phyloP scores from a whole-genome alignment of 176 grass and related monocot genomes.

The Hsuehochloa calcarea region DNA sequence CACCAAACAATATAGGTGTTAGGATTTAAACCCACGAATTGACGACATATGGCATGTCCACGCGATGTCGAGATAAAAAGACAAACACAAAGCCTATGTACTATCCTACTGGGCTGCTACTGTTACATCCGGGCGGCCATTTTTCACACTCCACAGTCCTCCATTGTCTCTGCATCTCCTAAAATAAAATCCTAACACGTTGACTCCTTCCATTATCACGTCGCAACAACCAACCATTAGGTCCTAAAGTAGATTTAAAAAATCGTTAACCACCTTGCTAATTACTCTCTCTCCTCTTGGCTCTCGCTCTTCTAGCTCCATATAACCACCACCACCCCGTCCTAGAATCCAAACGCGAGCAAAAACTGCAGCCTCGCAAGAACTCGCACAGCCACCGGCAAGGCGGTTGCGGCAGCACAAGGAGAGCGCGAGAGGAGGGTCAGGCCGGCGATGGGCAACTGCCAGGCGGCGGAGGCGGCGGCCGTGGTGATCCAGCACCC shows the following conservation, averaged over 20 bases:
- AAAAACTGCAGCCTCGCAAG: not conserved
- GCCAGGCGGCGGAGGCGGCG: slow-evolving; percentile 70
- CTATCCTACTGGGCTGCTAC: not conserved
- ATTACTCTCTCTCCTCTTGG: not conserved
- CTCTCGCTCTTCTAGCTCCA: not conserved
- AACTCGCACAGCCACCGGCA: not conserved
- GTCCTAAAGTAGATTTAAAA: not conserved
- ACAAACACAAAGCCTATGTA: not conserved
- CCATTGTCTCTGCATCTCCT: not conserved
- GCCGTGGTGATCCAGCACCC: slow-evolving; percentile 76
- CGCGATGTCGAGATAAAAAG: not conserved
- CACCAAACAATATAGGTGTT: too few relatives aligned
- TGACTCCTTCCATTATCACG: slow-evolving; percentile 27
- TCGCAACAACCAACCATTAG: slow-evolving; percentile 2
- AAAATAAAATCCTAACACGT: not conserved
- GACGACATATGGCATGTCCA: not conserved
- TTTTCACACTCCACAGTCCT: not conserved
- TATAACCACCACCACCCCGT: slow-evolving; percentile 10
- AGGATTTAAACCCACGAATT: too few relatives aligned
- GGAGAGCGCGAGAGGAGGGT: not conserved
- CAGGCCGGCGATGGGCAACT: slow-evolving; percentile 59
- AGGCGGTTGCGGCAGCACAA: not conserved
- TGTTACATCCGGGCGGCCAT: not conserved
- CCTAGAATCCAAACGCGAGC: not conserved
- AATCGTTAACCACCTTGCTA: not conserved